Percentiles rank a stretch among this genome's conserved stretches.
Evolutionary conservation across 331 rosid species (phyloP).

Genomic region (Stylosanthes scabra): DNA sequence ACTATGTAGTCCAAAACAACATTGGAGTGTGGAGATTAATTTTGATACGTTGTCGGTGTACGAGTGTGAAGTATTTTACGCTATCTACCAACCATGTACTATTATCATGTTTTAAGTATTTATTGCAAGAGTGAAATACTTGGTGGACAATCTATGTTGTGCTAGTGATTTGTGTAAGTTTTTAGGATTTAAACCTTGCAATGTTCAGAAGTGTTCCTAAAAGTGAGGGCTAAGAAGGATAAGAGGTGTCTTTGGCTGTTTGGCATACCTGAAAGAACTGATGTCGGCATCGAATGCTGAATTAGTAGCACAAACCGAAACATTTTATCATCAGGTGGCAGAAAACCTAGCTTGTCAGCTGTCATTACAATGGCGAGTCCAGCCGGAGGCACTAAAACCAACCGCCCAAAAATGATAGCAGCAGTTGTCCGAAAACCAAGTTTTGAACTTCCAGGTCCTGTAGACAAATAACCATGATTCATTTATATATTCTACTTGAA

Average conservation of each 20-base stretch:
- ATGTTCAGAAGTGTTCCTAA: slow-evolving; percentile 26
- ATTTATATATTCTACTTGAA: slow-evolving; percentile 25
- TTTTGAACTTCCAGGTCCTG: slow-evolving; percentile 99
- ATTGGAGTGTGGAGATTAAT: neutral
- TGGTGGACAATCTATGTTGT: slow-evolving; percentile 2
- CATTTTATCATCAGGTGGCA: slow-evolving; percentile 89
- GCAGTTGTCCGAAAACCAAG: slow-evolving; percentile 88
- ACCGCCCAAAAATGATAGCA: slow-evolving; percentile 78
- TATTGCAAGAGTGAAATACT: too few relatives aligned
- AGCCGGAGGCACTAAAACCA: slow-evolving; percentile 83
- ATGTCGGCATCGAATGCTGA: slow-evolving; percentile 99
- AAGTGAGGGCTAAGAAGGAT: slow-evolving; percentile 19
- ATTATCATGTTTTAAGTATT: too few relatives aligned
- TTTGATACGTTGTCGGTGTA: too few relatives aligned
- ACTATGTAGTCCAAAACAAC: slow-evolving; percentile 1
- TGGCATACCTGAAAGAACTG: slow-evolving; percentile 80
- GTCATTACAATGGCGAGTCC: slow-evolving; percentile 88
- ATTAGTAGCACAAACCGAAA: slow-evolving; percentile 90
- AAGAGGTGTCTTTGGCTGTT: neutral
- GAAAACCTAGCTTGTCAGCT: slow-evolving; percentile 97
- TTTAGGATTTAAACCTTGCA: neutral
- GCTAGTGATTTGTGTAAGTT: slow-evolving; percentile 4
- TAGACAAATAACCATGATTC: slow-evolving; percentile 31
- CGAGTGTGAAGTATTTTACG: too few relatives aligned
- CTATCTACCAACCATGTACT: too few relatives aligned